Base-by-base conservation (phyloP, 129 eudicot species). In the sunflower (Helianthus annuus) region DNA sequence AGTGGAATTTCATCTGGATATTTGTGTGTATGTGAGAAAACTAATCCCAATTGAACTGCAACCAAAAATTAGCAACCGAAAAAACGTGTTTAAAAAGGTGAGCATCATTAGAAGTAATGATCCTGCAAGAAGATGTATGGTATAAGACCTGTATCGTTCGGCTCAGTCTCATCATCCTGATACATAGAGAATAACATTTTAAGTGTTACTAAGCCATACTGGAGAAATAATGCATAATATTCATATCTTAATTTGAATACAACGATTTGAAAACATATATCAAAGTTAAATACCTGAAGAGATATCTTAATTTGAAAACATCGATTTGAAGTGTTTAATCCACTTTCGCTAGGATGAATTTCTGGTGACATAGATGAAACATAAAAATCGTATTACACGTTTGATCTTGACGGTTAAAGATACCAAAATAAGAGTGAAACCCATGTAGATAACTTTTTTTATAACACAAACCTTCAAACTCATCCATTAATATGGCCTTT, bases 1-100 rank as follows among this genome's bases (percentile, higher is more conserved):
- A 93, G 90, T 45, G 98, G 98, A 48, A 92, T 92, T 82, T 89
- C 98, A 77, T 93, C 98, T 7, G 98, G 98, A 84, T 93, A 93
- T 32, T 84, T 93, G 78, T 93, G 96, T 17, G 92, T 89, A 74
- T 93, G 98, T 0, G 96, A 80, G 81, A 93, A 93, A 73, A 93
- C 85, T 69, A 93, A 87, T 38, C 78, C 96, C 84, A 93, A 68
- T 73, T 78, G 87, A 87, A 87, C 98, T 93, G 98, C 86, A 85
- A 75, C 46, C 48, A 68, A 45, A 69, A 54, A 5, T 67, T 76
- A 55, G 60, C 38, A 68, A 53, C 59, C 27, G 46, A 44, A 38
- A 38, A 4, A 19, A 64, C 46, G 69, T 19, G 69, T 48, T 11
- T 48, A 12, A 36, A 16, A 48, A 24, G 42, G 54, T 59, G n/a